Base-by-base conservation (phyloP, 208 protist species). In the Trypanosoma brucei region DNA sequence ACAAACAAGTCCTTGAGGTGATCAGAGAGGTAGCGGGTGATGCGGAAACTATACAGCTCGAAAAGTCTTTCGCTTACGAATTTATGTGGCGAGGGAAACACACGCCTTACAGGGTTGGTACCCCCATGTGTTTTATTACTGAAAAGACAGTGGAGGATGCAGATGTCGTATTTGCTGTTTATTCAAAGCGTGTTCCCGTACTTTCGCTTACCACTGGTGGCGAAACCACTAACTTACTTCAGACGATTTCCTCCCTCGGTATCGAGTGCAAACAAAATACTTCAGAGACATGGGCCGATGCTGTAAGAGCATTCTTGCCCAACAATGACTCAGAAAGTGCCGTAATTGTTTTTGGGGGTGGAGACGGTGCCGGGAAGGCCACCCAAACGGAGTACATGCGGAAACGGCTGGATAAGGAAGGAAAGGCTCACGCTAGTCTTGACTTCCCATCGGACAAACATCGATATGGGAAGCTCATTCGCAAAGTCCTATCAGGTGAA, bases 341-440 rank as follows among this genome's bases (percentile, higher is more conserved):
- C 36, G 62, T 92, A 33, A 63, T 92, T 61, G 89, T 95, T 11
- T 62, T 97, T 45, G 92, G 96, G 55, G 93, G 93, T n/a, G 93
- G 88, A 13, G 93, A 97, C 59, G 93, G 93, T 8, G 84, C 84
- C 13, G 93, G 93, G 3, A 97, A 97, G 70, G 76, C 86, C 39
- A 97, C 93, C n/a, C 93, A 97, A 58, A 82, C 91, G 4, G 58
- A 35, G 30, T 61, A 87, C 36, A 67, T 96, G 22, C 61, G 91
- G 7, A 42, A 64, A 7, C 72, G 72, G 38, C 67, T 92, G 45
- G 49, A 39, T 14, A 31, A 13, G 34, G 46, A 82, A 9, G 76
- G 70, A 14, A 60, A 75, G 40, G 52, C 33, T 30, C 83, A 90
- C 45, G 44, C 75, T 13, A 88, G 78, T 46, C 60, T 96, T 31